Evolutionary conservation across 805 yeast genomes (phyloP).

Genomic region (Ogataea pini): DNA sequence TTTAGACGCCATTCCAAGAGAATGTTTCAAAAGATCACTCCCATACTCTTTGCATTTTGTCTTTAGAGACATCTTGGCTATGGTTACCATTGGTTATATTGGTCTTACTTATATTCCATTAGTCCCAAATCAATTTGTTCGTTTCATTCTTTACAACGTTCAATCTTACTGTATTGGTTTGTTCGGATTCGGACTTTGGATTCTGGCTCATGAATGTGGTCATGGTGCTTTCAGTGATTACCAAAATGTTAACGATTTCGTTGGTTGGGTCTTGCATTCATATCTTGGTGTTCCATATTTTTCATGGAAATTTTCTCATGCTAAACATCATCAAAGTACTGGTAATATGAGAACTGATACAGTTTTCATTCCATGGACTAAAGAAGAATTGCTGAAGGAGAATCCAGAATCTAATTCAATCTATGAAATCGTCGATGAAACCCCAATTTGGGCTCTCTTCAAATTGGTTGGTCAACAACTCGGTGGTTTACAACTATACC

Average conservation of each 20-base stretch:
- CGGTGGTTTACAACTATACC: slow-evolving; percentile 54
- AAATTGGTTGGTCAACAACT: slow-evolving; percentile 53
- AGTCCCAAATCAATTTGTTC: slow-evolving; percentile 34
- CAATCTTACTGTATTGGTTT: slow-evolving; percentile 45
- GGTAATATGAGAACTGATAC: slow-evolving; percentile 61
- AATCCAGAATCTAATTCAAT: slow-evolving; percentile 36
- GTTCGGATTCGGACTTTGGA: slow-evolving; percentile 61
- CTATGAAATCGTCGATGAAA: slow-evolving; percentile 52
- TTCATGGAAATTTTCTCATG: slow-evolving; percentile 62
- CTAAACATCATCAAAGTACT: slow-evolving; percentile 64
- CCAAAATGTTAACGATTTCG: slow-evolving; percentile 50
- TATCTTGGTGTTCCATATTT: slow-evolving; percentile 59
- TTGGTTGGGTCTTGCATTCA: slow-evolving; percentile 64
- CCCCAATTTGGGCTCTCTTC: slow-evolving; percentile 50
- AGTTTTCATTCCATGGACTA: slow-evolving; percentile 59
- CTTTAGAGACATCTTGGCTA: slow-evolving; percentile 49
- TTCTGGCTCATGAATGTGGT: slow-evolving; percentile 66
- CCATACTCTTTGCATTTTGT: slow-evolving; percentile 52
- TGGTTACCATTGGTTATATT: slow-evolving; percentile 43
- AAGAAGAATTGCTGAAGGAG: slow-evolving; percentile 43
- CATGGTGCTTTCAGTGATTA: slow-evolving; percentile 63
- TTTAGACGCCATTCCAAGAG: slow-evolving; percentile 57
- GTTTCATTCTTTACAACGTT: slow-evolving; percentile 45
- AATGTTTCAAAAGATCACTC: slow-evolving; percentile 58
- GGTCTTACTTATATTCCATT: slow-evolving; percentile 47